Conservation (phyloP, 179 eudicot genomes). For the Spergularia azorica region DNA sequence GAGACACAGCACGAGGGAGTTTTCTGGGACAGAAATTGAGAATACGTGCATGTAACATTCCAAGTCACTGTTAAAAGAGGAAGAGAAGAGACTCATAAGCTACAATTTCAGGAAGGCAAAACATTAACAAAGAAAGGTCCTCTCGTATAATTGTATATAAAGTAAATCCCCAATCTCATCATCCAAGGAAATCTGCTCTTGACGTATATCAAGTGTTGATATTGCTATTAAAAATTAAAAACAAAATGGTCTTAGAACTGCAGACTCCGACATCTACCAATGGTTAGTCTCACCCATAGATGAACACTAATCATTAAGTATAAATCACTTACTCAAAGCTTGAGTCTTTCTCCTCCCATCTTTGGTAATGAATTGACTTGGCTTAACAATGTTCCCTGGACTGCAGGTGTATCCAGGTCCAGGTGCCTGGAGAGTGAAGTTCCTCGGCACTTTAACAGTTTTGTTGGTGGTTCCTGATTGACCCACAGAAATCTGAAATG, state of each 20-base stretch:
- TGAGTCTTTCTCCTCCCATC: constrained; percentile 75
- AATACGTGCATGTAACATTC: constrained; percentile 22
- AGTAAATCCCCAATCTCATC: background rate
- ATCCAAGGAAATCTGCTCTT: background rate
- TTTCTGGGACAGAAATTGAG: constrained; percentile 20
- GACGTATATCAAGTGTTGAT: background rate
- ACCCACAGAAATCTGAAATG: constrained; percentile 73
- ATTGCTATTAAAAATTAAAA: background rate
- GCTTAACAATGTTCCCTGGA: constrained; percentile 58
- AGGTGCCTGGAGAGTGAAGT: constrained; percentile 69
- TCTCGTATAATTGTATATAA: no score
- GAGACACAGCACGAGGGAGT: constrained; percentile 23
- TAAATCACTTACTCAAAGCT: constrained; percentile 61
- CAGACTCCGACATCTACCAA: background rate
- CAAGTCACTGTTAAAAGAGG: constrained; percentile 18
- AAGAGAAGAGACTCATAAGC: background rate
- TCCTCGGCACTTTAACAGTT: constrained; percentile 64
- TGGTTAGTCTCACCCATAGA: background rate
- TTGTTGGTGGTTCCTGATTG: constrained; percentile 64
- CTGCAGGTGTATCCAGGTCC: constrained; percentile 78
- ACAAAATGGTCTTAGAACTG: background rate
- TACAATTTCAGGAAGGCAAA: background rate
- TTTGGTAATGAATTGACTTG: constrained; percentile 41
- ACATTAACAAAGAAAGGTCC: background rate
- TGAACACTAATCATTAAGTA: background rate